phyloP scores from a whole-genome alignment of 805 yeast species.

The Debaryomyces maramus region DNA sequence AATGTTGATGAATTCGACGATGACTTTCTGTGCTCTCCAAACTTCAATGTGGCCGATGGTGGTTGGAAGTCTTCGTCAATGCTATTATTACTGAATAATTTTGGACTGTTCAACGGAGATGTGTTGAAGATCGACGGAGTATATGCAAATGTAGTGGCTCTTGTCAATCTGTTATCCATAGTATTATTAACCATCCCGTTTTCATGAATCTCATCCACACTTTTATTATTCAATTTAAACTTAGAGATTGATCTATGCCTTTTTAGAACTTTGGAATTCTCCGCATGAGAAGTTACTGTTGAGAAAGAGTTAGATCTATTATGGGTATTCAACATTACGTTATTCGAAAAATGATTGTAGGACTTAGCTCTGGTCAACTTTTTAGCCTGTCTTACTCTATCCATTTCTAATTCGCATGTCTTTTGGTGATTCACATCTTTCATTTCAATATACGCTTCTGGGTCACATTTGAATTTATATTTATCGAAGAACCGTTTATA shows the following conservation, averaged over 20 bases:
- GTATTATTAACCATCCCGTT: neutral
- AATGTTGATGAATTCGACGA: constrained; percentile 17
- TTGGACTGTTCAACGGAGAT: constrained; percentile 7
- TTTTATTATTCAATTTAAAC: constrained; percentile 2
- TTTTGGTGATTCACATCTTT: constrained; percentile 41
- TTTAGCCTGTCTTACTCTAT: constrained; percentile 42
- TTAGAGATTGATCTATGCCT: constrained; percentile 27
- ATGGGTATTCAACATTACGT: constrained; percentile 12
- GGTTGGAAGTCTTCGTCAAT: constrained; percentile 27
- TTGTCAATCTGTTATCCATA: constrained; percentile 13
- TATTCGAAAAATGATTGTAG: constrained; percentile 23
- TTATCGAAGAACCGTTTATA: constrained; percentile 73
- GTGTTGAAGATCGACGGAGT: constrained; percentile 19
- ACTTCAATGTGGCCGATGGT: constrained; percentile 26
- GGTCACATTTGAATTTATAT: constrained; percentile 61
- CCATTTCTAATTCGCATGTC: constrained; percentile 48
- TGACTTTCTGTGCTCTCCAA: constrained; percentile 14
- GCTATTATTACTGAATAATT: neutral
- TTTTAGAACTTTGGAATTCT: constrained; percentile 31
- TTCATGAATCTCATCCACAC: neutral
- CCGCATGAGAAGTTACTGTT: constrained; percentile 27
- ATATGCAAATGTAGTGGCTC: constrained; percentile 30
- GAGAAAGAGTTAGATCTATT: constrained; percentile 29
- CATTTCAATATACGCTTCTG: constrained; percentile 86
- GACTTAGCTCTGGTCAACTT: constrained; percentile 43